Evolutionary conservation across 805 yeast species (phyloP), one percentile per base, ranked within the genome.

Genomic region (Wickerhamiella allomyrinae): DNA sequence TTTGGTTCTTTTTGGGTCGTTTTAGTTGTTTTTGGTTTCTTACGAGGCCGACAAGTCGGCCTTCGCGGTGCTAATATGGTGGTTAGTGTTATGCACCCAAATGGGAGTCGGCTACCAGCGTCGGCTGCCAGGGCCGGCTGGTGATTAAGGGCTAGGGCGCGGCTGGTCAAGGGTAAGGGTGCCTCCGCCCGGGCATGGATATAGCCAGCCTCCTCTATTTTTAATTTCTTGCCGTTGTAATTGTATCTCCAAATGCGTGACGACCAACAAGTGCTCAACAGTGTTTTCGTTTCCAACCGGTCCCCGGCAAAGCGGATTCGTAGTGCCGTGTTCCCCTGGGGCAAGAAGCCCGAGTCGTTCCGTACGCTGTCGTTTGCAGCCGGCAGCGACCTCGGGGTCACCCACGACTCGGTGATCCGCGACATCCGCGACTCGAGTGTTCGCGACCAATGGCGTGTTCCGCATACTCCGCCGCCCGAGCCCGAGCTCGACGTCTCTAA

Each of bases 371-470:
- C 33, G 5, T 6, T 20, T 23, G 33, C 42, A 20, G 20, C 34
- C 3, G 33, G n/a, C 24, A 19, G 39, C 20, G 38, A 25, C 25
- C 34, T 31, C 9, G 19, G 15, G 22, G 37, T 40, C 25, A 34
- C n/a, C 20, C 34, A 40, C 39, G 34, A 36, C 10, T 22, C 39
- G 8, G 39, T 36, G 20, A 20, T 36, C 13, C 21, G 29, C 14
- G 7, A 7, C 8, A 8, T 19, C 20, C 39, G 5, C 19, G 17
- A 20, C 13, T 17, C 27, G n/a, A n/a, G n/a, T 7, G 20, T 15
- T 8, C 22, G 21, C 5, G 7, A 10, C 25, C 25, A 23, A 23
- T 31, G 34, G 21, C 34, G 21, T 3, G 19, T 2, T 20, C 3
- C 14, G 23, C 41, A 29, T 21, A 39, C 31, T 13, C 19, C n/a